phyloP scores from a whole-genome alignment of 1,284 basidiomycete genomes.

The Meira miltonrushii region DNA sequence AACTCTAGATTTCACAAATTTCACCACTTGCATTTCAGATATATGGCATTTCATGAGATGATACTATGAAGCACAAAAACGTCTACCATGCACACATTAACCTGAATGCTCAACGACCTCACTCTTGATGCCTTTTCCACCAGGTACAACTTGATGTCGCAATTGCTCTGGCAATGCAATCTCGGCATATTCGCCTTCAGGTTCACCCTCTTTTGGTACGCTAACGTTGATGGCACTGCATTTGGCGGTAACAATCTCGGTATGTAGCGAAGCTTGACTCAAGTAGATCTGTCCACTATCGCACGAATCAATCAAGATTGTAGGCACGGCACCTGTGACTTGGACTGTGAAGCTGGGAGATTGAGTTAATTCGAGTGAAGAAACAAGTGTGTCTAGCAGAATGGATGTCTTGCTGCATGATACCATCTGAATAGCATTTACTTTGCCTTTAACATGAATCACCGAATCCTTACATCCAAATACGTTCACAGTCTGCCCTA shows the following conservation, averaged over 20 bases:
- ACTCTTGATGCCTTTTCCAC: constrained; percentile 54
- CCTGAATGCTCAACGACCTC: constrained; percentile 46
- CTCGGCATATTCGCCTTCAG: constrained; percentile 87
- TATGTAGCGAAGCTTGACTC: constrained; percentile 70
- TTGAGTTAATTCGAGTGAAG: constrained; percentile 77
- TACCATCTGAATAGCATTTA: constrained; percentile 85
- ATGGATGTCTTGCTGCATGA: constrained; percentile 85
- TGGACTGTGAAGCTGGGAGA: constrained; percentile 91
- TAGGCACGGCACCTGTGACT: constrained; percentile 82
- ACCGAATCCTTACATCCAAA: constrained; percentile 88
- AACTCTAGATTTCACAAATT: not conserved
- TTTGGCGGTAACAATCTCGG: constrained; percentile 91
- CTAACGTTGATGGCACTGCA: constrained; percentile 90
- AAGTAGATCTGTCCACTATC: constrained; percentile 94
- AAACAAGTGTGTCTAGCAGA: constrained; percentile 84
- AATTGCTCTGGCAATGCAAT: constrained; percentile 93
- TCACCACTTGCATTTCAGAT: not conserved
- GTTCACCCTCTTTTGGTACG: constrained; percentile 77
- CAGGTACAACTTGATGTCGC: constrained; percentile 70
- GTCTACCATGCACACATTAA: constrained; percentile 7
- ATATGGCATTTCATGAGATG: not conserved
- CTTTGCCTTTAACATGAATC: constrained; percentile 83
- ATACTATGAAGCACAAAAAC: not conserved
- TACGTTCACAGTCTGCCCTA: constrained; percentile 81
- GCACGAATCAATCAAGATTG: constrained; percentile 86